These are phyloP conservation scores for Pestalotiopsis sp. DNA, from an alignment of 2,329 filamentous ascomycete genomes.

Conservation along the genomic window DNA sequence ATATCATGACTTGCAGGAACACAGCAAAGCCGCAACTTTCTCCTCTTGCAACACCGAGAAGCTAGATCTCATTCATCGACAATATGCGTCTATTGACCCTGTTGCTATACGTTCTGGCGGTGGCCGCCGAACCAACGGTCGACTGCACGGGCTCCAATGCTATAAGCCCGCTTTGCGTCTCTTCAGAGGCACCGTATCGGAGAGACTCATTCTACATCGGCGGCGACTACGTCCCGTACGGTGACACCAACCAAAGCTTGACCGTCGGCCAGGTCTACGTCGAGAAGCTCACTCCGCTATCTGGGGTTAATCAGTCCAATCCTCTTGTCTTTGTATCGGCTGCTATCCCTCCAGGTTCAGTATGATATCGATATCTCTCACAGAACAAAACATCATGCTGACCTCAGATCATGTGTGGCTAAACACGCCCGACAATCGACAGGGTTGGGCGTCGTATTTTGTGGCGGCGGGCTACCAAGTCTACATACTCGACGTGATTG, in stretches of 20 bases:
- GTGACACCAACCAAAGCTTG: not conserved
- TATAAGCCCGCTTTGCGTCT: conserved; percentile 19
- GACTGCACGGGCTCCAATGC: conserved; percentile 19
- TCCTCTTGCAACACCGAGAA: not conserved
- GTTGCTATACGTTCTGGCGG: not conserved
- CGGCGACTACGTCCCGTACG: conserved; percentile 10
- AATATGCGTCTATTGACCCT: not conserved
- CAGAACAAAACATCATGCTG: not conserved
- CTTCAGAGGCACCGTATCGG: conserved; percentile 15
- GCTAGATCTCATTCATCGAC: not conserved
- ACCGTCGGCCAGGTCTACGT: conserved; percentile 13
- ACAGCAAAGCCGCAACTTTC: not conserved
- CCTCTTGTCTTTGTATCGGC: conserved; percentile 13
- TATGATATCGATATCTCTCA: not conserved
- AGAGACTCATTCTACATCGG: conserved; percentile 14
- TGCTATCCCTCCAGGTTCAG: conserved; percentile 9
- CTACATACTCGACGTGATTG: conserved; percentile 39
- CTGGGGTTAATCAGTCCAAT: conserved; percentile 6
- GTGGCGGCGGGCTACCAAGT: conserved; percentile 45
- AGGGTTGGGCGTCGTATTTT: conserved; percentile 51
- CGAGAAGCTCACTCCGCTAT: conserved; percentile 14
- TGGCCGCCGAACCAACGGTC: not conserved
- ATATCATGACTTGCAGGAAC: not conserved
- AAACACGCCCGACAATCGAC: conserved; percentile 48
- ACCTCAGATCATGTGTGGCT: conserved; percentile 37